Percentiles rank a stretch among this genome's conserved stretches.
Evolutionary conservation across 2,329 filamentous ascomycete species (phyloP).

Genomic region (Kalmusia sp.): DNA sequence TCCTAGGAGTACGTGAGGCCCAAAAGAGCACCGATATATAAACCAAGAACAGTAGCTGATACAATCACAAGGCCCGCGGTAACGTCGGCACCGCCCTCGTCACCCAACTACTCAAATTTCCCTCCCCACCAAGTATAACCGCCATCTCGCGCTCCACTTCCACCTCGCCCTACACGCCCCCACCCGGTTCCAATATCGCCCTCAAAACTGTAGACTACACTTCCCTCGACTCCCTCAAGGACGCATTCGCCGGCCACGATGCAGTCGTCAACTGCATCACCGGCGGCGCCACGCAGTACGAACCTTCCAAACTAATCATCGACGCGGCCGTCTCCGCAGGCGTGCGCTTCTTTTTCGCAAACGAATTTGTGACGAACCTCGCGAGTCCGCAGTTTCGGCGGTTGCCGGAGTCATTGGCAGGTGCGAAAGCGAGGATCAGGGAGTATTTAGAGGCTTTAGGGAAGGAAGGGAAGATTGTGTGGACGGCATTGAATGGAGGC

Average conservation of each 20-base stretch:
- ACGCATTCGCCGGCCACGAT: constrained; percentile 61
- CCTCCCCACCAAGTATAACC: constrained; percentile 31
- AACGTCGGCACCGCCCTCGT: constrained; percentile 42
- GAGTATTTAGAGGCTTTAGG: constrained; percentile 33
- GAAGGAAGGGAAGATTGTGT: constrained; percentile 29
- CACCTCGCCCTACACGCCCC: constrained; percentile 26
- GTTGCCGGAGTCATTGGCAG: constrained; percentile 33
- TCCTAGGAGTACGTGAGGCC: constrained; percentile 40
- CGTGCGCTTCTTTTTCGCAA: constrained; percentile 43
- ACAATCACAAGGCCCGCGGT: constrained; percentile 34
- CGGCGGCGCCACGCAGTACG: constrained; percentile 50
- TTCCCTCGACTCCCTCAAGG: constrained; percentile 30
- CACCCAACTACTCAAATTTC: constrained; percentile 30
- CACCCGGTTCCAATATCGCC: constrained; percentile 22
- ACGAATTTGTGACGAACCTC: constrained; percentile 42
- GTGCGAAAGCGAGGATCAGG: constrained; percentile 35
- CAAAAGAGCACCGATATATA: background rate
- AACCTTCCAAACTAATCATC: constrained; percentile 52
- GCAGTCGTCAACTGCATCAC: constrained; percentile 60
- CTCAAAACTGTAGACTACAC: constrained; percentile 32
- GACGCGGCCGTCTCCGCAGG: constrained; percentile 42
- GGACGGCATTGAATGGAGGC: constrained; percentile 43
- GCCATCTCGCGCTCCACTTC: constrained; percentile 34
- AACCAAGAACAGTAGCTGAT: constrained; percentile 3
- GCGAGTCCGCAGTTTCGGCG: constrained; percentile 29